Conservation (phyloP, 1,139 yeast genomes). For the Candida labiduridarum region DNA sequence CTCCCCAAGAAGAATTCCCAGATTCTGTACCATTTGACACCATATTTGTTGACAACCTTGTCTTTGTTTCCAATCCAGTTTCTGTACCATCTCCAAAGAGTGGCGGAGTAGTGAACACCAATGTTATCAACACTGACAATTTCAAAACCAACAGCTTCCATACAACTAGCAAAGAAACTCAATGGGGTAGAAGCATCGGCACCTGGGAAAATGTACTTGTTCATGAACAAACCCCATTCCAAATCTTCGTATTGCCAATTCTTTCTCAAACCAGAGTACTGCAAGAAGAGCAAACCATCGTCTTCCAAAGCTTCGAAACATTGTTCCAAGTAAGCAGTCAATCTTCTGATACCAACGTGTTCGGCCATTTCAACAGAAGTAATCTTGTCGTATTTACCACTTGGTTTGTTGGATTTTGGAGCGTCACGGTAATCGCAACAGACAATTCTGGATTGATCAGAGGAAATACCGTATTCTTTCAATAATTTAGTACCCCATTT, state of each 20-base stretch:
- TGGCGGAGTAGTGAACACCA: slow-evolving; percentile 91
- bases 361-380: slow-evolving; percentile 96
- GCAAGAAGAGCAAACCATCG: slow-evolving; percentile 85
- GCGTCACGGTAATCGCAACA: slow-evolving; percentile 92
- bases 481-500: slow-evolving; percentile 82
- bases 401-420: slow-evolving; percentile 61
- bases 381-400: slow-evolving; percentile 80
- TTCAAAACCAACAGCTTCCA: slow-evolving; percentile 88
- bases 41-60: slow-evolving; percentile 76
- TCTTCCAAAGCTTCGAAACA: slow-evolving; percentile 87
- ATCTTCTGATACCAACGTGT: slow-evolving; percentile 92
- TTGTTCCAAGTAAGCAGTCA: slow-evolving; percentile 72
- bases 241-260: slow-evolving; percentile 94
- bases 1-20: slow-evolving; percentile 91
- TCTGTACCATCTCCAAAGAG: slow-evolving; percentile 94
- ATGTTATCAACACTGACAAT: slow-evolving; percentile 82
- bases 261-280: slow-evolving; percentile 90
- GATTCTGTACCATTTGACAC: slow-evolving; percentile 87
- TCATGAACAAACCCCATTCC: slow-evolving; percentile 94
- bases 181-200: slow-evolving; percentile 96
- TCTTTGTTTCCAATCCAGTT: slow-evolving; percentile 91
- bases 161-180: slow-evolving; percentile 73
- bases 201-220: slow-evolving; percentile 96
- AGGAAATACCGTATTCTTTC: slow-evolving; percentile 64
- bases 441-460: slow-evolving; percentile 72